Evolutionary conservation across 1,139 yeast genomes (phyloP).

Genomic region (Saccharomyces hybrid): DNA sequence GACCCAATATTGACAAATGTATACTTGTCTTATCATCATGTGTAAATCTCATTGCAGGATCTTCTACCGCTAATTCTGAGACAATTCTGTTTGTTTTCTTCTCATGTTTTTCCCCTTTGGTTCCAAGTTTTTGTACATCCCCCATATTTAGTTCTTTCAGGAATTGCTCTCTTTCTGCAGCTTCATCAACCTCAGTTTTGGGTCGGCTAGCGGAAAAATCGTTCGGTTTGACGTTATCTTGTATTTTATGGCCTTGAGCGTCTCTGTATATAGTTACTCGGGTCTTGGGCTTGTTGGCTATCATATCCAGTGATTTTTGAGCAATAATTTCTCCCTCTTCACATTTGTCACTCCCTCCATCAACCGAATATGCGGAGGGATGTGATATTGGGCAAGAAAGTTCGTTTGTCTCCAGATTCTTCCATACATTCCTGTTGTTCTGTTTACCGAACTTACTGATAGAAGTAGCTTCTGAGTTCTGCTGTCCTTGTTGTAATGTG

Average conservation of each 20-base stretch:
- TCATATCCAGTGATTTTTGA: slow-evolving; percentile 5
- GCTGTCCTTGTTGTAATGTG: neutral
- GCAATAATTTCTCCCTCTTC: neutral
- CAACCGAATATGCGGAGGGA: neutral
- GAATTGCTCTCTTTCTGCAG: slow-evolving; percentile 28
- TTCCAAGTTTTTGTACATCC: slow-evolving; percentile 34
- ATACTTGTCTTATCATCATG: slow-evolving; percentile 6
- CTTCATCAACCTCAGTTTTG: slow-evolving; percentile 27
- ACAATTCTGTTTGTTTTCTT: neutral
- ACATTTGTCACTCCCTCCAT: neutral
- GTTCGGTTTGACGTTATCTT: slow-evolving; percentile 34
- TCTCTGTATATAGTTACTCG: slow-evolving; percentile 54
- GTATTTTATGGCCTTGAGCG: slow-evolving; percentile 45
- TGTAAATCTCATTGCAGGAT: slow-evolving; percentile 53
- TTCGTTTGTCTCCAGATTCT: slow-evolving; percentile 21
- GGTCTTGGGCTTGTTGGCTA: too few relatives aligned
- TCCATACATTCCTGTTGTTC: slow-evolving; percentile 17
- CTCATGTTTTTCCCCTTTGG: slow-evolving; percentile 4
- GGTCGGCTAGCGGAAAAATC: slow-evolving; percentile 18
- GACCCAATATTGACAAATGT: slow-evolving; percentile 34
- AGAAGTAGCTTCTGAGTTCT: neutral
- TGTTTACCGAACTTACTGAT: slow-evolving; percentile 3
- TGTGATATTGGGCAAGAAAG: slow-evolving; percentile 4
- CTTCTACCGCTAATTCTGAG: slow-evolving; percentile 36
- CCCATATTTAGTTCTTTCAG: slow-evolving; percentile 39